A percentile compares a stretch with the other conserved stretches of the same genome.
Evolutionary conservation across 345 rosid genomes (phyloP).

Genomic region (Melastoma malabathricum): DNA sequence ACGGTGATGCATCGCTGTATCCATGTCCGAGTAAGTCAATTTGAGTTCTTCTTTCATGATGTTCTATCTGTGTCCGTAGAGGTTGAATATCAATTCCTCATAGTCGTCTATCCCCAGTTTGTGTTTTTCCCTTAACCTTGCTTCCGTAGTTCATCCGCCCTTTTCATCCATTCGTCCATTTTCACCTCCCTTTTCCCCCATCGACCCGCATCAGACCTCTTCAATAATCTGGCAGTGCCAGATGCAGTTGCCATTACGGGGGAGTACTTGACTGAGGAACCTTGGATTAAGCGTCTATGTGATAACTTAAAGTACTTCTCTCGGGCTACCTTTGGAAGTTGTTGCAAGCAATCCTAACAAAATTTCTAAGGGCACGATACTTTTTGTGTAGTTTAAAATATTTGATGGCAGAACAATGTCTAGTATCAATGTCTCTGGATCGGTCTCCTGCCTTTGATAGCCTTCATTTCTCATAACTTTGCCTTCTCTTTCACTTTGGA

Average conservation of each 20-base stretch:
- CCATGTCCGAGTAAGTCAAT: too few species aligned
- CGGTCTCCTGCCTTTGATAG: constrained; percentile 12
- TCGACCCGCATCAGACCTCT: too few species aligned
- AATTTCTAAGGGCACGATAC: background rate
- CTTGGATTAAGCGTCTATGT: constrained; percentile 69
- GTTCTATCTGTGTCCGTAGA: too few species aligned
- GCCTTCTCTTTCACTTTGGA: constrained; percentile 16
- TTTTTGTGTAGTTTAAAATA: too few species aligned
- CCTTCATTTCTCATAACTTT: background rate
- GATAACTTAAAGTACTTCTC: constrained; percentile 41
- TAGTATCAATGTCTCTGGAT: constrained; percentile 14
- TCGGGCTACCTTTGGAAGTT: background rate
- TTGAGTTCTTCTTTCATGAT: too few species aligned
- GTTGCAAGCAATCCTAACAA: background rate
- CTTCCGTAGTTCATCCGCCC: too few species aligned
- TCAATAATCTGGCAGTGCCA: constrained; percentile 31
- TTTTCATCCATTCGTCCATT: too few species aligned
- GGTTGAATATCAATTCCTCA: too few species aligned
- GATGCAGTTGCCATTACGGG: constrained; percentile 60
- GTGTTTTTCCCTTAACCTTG: too few species aligned
- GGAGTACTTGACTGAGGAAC: constrained; percentile 67
- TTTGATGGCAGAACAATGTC: constrained; percentile 12
- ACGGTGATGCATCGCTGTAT: too few species aligned
- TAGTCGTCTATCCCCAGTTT: too few species aligned
- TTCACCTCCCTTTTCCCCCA: too few species aligned